phyloP scores from a whole-genome alignment of 352 stramenopile genomes.

The Phytopythium cucurbitacearum region DNA sequence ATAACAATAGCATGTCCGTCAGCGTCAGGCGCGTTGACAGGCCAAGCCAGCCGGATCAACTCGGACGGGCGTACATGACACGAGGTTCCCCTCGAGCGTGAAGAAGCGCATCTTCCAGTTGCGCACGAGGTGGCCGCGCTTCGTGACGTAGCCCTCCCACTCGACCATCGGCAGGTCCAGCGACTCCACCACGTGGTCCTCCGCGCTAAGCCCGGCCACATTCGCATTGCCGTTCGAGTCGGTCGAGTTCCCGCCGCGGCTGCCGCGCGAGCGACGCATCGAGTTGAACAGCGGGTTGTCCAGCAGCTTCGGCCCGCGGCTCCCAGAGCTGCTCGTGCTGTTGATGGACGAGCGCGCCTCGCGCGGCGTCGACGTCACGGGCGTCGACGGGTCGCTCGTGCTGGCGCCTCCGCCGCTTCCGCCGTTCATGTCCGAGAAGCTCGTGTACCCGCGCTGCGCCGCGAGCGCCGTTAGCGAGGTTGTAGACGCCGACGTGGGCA shows the following conservation, averaged over 20 bases:
- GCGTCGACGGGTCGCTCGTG: slow-evolving; percentile 1
- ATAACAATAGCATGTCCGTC: background rate
- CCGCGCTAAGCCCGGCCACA: slow-evolving; percentile 11
- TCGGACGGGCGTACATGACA: slow-evolving; percentile 53
- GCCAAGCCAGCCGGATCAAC: background rate
- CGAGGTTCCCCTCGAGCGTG: slow-evolving; percentile 79
- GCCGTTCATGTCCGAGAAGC: slow-evolving; percentile 6
- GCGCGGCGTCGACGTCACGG: background rate
- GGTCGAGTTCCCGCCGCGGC: slow-evolving; percentile 19
- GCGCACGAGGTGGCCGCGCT: slow-evolving; percentile 79
- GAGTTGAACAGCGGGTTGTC: slow-evolving; percentile 49
- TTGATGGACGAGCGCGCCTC: slow-evolving; percentile 20
- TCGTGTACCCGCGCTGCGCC: slow-evolving; percentile 7
- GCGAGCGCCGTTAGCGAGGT: slow-evolving; percentile 37
- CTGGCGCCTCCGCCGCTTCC: no score
- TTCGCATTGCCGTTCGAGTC: slow-evolving; percentile 8
- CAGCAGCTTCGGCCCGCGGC: slow-evolving; percentile 34
- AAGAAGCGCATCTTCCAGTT: slow-evolving; percentile 90
- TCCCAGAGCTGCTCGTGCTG: slow-evolving; percentile 40
- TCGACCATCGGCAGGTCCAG: slow-evolving; percentile 84
- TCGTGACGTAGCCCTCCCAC: slow-evolving; percentile 90
- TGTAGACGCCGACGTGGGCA: slow-evolving; percentile 49
- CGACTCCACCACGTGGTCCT: slow-evolving; percentile 68
- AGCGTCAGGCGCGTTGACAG: slow-evolving; percentile 1
- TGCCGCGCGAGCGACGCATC: slow-evolving; percentile 40